phyloP scores from a whole-genome alignment of 2,329 filamentous ascomycete species.

The Helminthosporium solani region DNA sequence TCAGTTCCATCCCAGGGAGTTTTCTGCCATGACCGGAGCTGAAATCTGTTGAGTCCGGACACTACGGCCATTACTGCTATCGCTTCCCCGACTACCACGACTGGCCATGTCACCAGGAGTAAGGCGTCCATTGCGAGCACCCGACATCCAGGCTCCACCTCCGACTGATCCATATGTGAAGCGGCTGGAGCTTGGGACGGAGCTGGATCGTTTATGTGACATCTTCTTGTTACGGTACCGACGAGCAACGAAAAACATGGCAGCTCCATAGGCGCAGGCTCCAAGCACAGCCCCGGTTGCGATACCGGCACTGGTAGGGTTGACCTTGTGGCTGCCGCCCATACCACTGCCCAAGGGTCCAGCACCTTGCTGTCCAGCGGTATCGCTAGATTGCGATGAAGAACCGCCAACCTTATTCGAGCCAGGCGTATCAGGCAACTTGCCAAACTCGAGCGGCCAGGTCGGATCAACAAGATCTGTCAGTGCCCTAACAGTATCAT shows the following conservation, averaged over 20 bases:
- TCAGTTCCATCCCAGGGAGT: slow-evolving; percentile 95
- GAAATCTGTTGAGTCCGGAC: slow-evolving; percentile 74
- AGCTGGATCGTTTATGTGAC: slow-evolving; percentile 74
- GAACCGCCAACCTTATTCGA: slow-evolving; percentile 46
- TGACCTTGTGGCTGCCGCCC: slow-evolving; percentile 57
- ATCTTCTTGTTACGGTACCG: slow-evolving; percentile 86
- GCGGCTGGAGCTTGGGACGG: slow-evolving; percentile 69
- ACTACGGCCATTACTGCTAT: slow-evolving; percentile 65
- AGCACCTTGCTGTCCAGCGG: slow-evolving; percentile 42
- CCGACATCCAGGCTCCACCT: slow-evolving; percentile 47
- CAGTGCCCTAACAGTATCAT: slow-evolving; percentile 67
- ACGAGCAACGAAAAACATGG: slow-evolving; percentile 90
- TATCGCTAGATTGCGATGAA: slow-evolving; percentile 30
- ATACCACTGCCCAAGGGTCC: slow-evolving; percentile 54
- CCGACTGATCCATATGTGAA: slow-evolving; percentile 38
- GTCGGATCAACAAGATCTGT: slow-evolving; percentile 81
- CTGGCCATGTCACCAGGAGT: slow-evolving; percentile 38
- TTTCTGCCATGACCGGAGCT: slow-evolving; percentile 87
- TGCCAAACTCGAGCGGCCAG: slow-evolving; percentile 65
- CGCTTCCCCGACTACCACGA: slow-evolving; percentile 40
- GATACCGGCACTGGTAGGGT: slow-evolving; percentile 66
- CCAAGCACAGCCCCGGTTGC: slow-evolving; percentile 75
- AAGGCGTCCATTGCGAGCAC: slow-evolving; percentile 43
- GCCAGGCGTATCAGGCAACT: slow-evolving; percentile 44
- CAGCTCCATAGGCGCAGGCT: slow-evolving; percentile 84